Evolutionary conservation across 306 rosid genomes (phyloP).

Genomic region (Prunus dulcis): DNA sequence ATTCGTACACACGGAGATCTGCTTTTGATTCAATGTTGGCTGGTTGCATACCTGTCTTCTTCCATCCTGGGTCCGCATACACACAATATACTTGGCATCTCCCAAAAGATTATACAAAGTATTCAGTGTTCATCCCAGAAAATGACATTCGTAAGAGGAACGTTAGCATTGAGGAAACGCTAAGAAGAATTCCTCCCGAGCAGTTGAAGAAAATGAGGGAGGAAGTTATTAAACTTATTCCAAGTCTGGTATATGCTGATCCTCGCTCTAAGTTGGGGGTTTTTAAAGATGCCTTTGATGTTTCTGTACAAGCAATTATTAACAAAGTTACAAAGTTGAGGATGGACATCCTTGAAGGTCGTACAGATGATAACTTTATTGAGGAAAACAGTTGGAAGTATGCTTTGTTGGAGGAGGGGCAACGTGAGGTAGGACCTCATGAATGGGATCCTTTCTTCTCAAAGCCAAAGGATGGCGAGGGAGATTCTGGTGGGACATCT

Average conservation of each 20-base stretch:
- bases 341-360: slow-evolving; percentile 66
- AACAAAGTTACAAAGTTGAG: slow-evolving; percentile 80
- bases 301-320: slow-evolving; percentile 76
- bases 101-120: slow-evolving; percentile 71
- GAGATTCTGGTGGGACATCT: slow-evolving; percentile 58
- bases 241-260: slow-evolving; percentile 84
- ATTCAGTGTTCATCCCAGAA: slow-evolving; percentile 95
- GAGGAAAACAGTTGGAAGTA: slow-evolving; percentile 99
- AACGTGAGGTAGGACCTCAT: slow-evolving; percentile 87
- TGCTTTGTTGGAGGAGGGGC: slow-evolving; percentile 80
- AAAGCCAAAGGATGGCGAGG: slow-evolving; percentile 72
- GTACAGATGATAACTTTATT: slow-evolving; percentile 60
- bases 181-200: slow-evolving; percentile 62
- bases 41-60: slow-evolving; percentile 97
- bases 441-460: slow-evolving; percentile 99
- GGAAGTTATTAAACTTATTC: slow-evolving; percentile 84
- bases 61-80: slow-evolving; percentile 98
- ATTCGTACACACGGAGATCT: slow-evolving; percentile 91
- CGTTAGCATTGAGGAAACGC: slow-evolving; percentile 70
- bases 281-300: slow-evolving; percentile 89
- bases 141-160: slow-evolving; percentile 79
- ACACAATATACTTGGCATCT: slow-evolving; percentile 98
- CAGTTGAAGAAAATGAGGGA: slow-evolving; percentile 83
- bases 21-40: slow-evolving; percentile 96
- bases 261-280: slow-evolving; percentile 87